These are phyloP conservation scores for Achlya hypogyna DNA, from an alignment of 352 stramenopile species.

Conservation along the genomic window DNA sequence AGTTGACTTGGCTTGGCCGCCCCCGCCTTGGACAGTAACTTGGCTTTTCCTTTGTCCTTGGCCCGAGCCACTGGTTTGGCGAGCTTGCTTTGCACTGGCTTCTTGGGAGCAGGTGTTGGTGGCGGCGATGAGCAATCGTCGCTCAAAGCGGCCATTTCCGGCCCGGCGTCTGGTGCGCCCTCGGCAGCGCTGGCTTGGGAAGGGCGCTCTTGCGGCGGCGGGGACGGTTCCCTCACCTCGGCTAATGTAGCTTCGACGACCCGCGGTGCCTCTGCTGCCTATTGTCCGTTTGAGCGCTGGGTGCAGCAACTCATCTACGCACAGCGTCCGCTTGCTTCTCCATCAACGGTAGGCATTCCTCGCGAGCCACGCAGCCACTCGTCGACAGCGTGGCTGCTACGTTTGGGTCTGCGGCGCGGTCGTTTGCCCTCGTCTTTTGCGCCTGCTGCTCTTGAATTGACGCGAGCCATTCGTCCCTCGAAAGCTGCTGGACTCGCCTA, in stretches of 20 bases:
- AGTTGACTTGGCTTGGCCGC: too few relatives aligned
- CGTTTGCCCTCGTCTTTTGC: background rate
- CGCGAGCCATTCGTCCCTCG: conserved; percentile 1
- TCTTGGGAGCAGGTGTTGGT: background rate
- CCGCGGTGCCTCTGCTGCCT: too few relatives aligned
- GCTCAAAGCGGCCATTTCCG: too few relatives aligned
- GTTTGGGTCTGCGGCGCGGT: background rate
- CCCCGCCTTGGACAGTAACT: too few relatives aligned
- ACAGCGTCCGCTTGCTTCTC: background rate
- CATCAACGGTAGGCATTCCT: background rate
- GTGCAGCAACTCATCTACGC: background rate
- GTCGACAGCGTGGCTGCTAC: background rate
- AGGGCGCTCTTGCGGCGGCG: too few relatives aligned
- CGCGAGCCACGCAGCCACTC: background rate
- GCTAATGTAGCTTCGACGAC: too few relatives aligned
- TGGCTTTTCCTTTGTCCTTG: too few relatives aligned
- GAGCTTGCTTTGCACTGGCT: background rate
- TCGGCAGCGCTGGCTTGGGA: too few relatives aligned
- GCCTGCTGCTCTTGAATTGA: conserved; percentile 2
- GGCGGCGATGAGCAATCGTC: background rate
- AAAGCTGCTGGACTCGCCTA: conserved; percentile 3
- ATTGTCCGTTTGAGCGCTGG: too few relatives aligned
- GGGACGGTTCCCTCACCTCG: too few relatives aligned
- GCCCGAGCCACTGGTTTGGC: too few relatives aligned
- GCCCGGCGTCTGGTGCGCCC: too few relatives aligned